These are phyloP conservation scores for Cercis canadensis DNA, from an alignment of 306 rosid species.

Conservation along the genomic window DNA sequence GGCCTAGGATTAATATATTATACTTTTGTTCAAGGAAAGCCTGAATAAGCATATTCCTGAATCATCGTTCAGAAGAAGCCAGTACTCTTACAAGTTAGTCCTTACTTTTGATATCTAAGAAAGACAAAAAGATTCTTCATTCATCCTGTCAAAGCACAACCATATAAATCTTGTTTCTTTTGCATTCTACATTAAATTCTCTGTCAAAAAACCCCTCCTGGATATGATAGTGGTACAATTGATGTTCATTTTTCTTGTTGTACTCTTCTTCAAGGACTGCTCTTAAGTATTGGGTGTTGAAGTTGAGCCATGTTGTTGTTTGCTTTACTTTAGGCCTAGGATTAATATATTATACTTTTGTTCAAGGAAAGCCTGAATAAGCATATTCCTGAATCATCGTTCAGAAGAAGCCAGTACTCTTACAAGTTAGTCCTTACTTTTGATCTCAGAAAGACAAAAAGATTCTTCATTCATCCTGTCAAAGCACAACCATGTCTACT, in stretches of 20 bases:
- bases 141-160: neutral
- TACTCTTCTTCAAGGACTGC: slow-evolving; percentile 9
- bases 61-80: too few relatives aligned
- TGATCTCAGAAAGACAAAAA: neutral
- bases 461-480: neutral
- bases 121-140: neutral
- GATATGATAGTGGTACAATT: slow-evolving; percentile 3
- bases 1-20: too few relatives aligned
- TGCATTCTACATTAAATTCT: slow-evolving; percentile 5
- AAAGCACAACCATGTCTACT: neutral
- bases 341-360: too few relatives aligned
- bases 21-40: neutral
- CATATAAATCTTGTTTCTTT: neutral
- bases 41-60: too few relatives aligned
- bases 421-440: neutral
- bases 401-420: neutral
- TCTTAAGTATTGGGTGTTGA: slow-evolving; percentile 35
- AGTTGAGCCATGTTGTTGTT: too few relatives aligned
- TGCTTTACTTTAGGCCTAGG: too few relatives aligned
- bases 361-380: neutral
- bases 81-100: neutral
- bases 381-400: too few relatives aligned
- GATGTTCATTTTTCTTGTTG: slow-evolving; percentile 12
- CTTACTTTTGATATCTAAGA: neutral
- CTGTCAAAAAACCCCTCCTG: slow-evolving; percentile 1